phyloP scores from a whole-genome alignment of 371 early-diverging fungal genomes.

The Gilbertella persicaria region DNA sequence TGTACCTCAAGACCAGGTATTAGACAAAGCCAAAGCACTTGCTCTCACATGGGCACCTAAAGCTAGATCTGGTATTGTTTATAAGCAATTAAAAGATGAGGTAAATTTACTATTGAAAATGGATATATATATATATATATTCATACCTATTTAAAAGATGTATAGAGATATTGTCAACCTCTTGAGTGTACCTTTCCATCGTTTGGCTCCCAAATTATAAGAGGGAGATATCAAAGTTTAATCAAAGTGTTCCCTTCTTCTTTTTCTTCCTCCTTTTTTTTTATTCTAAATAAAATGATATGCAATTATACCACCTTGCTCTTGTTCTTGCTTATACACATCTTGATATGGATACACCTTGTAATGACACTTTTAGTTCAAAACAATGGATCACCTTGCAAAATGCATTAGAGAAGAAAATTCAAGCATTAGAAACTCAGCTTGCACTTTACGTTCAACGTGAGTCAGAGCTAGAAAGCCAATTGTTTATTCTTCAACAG shows the following conservation, averaged over 20 bases:
- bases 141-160: constrained; percentile 24
- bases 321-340: no score
- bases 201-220: constrained; percentile 38
- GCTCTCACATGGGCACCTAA: constrained; percentile 62
- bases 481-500: constrained; percentile 10
- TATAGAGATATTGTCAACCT: constrained; percentile 21
- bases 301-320: background rate
- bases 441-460: constrained; percentile 4
- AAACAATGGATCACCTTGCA: background rate
- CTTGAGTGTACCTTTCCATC: constrained; percentile 31
- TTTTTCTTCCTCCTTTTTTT: background rate
- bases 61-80: constrained; percentile 50
- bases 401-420: constrained; percentile 7
- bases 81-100: constrained; percentile 51
- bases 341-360: no score
- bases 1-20: constrained; percentile 45
- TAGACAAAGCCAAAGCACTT: constrained; percentile 55
- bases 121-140: background rate
- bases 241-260: no score
- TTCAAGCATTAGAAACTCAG: constrained; percentile 13
- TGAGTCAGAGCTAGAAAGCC: constrained; percentile 11
- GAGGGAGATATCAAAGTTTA: background rate
- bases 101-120: constrained; percentile 17
- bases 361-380: background rate
- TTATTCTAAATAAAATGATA: background rate